Base-by-base conservation (phyloP, 2,329 filamentous ascomycete species). In the Pleoardoris graminearum region DNA sequence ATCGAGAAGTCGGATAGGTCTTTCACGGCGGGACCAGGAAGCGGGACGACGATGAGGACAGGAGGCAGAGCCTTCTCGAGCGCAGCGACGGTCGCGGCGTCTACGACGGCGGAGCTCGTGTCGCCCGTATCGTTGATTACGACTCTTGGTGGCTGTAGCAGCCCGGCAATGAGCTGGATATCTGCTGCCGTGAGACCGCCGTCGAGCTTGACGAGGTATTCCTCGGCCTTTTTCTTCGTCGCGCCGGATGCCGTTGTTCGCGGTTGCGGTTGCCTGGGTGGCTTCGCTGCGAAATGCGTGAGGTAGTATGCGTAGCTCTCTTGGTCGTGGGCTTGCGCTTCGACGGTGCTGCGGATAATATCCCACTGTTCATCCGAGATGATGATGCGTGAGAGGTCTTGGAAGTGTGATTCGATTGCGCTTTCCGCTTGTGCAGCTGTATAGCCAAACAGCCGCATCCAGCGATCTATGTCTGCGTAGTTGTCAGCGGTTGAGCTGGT, bases 361-460 rank as follows among this genome's bases (percentile, higher is more conserved):
- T 25, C 10, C 30, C 29, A 50, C 35, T 50, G 48, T 27, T 43
- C 22, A 10, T 50, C 39, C 4, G 39, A 29, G 16, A 50, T 38
- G 10, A 22, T 16, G 12, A 29, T 25, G 10, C 48, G 48, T 2
- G 33, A 30, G 7, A 29, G 21, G 25, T 46, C 30, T 7, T 29
- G 8, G 6, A 46, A 29, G 16, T 51, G 41, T 22, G 41, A 14
- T 11, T 25, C 17, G 3, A 46, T 46, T 8, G 41, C 41, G 17
- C 37, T 17, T 36, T 46, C 23, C 14, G 41, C 41, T 46, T 45
- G 21, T 14, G 29, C 12, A 8, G 21, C 16, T 3, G 32, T 39
- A 32, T 32, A 36, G 16, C 21, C 22, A 19, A 39, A 51, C 5
- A 51, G 19, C 39, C 25, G 7, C 41, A 45, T 33, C 41, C 35